Evolutionary conservation across 2,329 filamentous ascomycete species (phyloP).

Genomic region (Ilyonectria robusta): DNA sequence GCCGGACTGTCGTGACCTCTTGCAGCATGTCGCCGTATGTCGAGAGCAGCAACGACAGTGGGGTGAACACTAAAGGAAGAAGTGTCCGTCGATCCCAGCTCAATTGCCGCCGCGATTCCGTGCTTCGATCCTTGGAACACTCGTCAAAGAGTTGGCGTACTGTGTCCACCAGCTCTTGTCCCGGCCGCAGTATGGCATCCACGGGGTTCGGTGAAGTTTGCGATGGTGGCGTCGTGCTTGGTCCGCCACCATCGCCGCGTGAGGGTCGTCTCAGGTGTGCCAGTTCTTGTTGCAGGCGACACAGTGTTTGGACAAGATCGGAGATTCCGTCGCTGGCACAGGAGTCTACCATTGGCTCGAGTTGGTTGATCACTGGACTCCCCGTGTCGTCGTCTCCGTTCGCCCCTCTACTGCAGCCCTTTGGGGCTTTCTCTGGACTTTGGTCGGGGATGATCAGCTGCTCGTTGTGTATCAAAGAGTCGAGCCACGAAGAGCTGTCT

Average conservation of each 20-base stretch:
- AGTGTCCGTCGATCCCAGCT: background rate
- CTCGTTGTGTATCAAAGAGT: background rate
- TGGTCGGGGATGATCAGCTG: background rate
- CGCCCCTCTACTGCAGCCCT: background rate
- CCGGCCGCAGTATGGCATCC: background rate
- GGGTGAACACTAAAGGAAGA: background rate
- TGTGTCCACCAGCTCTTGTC: background rate
- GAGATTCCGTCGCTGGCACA: background rate
- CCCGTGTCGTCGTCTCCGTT: background rate
- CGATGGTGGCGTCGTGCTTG: background rate
- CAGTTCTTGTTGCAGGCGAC: background rate
- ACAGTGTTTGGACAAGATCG: background rate
- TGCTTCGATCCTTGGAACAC: background rate
- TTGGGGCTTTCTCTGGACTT: background rate
- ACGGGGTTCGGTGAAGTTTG: background rate
- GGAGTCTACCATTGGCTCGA: too few relatives aligned
- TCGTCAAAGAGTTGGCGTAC: background rate
- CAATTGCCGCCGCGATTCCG: too few relatives aligned
- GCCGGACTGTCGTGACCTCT: background rate
- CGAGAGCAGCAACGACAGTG: background rate
- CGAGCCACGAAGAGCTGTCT: background rate
- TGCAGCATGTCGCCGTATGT: background rate
- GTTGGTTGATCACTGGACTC: background rate
- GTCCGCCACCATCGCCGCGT: background rate
- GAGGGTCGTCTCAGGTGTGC: background rate